Conservation (phyloP, 2,329 filamentous ascomycete species). For the Seiridium unicorne region DNA sequence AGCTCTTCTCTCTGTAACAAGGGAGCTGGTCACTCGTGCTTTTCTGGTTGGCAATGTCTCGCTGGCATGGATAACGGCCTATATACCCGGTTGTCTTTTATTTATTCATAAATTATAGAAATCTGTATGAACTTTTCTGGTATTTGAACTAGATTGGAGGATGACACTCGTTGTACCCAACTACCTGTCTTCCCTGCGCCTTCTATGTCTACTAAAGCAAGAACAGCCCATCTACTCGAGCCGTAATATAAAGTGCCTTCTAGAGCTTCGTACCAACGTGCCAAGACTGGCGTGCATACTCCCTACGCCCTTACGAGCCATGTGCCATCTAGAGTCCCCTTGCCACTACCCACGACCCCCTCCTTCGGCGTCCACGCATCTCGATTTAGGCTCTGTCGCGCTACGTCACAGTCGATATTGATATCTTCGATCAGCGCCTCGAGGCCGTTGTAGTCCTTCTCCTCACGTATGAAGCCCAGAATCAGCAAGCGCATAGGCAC, state of each 20-base stretch:
- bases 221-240: conserved; percentile 1
- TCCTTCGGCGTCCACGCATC: conserved; percentile 53
- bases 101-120: background rate
- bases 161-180: background rate
- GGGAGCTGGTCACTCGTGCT: conserved; percentile 26
- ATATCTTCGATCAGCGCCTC: conserved; percentile 90
- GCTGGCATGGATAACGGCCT: conserved; percentile 1
- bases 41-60: background rate
- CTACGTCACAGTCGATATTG: conserved; percentile 81
- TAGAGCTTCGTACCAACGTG: no score
- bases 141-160: background rate
- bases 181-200: background rate
- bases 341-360: conserved; percentile 20
- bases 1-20: conserved; percentile 20
- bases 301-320: conserved; percentile 25
- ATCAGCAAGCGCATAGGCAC: conserved; percentile 76
- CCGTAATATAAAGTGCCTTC: background rate
- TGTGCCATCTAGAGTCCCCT: conserved; percentile 24
- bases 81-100: conserved; percentile 5
- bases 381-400: conserved; percentile 68
- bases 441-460: conserved; percentile 81
- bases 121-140: background rate
- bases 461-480: conserved; percentile 83
- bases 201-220: conserved; percentile 1
- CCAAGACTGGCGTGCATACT: background rate